Percentiles rank a stretch among this genome's conserved stretches.
Evolutionary conservation across 73 alveolate species (phyloP).

Genomic region (Blepharisma japonicum): DNA sequence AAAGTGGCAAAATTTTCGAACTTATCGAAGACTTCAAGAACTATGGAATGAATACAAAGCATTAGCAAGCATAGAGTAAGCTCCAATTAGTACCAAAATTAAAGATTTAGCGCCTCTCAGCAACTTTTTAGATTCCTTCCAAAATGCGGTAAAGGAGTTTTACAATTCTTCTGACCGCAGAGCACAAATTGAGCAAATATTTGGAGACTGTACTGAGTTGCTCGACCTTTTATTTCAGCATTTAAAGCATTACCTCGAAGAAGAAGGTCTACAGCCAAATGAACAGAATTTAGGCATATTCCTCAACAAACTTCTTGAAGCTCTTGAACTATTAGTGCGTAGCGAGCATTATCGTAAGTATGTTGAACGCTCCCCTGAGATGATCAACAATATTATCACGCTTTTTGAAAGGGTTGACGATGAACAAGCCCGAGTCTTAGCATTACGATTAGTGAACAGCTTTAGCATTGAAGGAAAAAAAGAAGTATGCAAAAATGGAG

Average conservation of each 20-base stretch:
- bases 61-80: not conserved
- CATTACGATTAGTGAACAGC: not conserved
- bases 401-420: not conserved
- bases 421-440: not conserved
- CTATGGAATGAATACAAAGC: constrained; percentile 16
- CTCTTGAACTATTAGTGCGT: constrained; percentile 1
- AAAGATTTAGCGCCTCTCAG: not conserved
- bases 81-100: not conserved
- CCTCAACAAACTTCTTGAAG: not conserved
- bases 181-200: constrained; percentile 4
- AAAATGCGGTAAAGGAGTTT: not conserved
- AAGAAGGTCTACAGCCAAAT: not conserved
- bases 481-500: constrained; percentile 21
- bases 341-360: not conserved
- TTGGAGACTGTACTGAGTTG: not conserved
- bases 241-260: constrained; percentile 9
- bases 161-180: not conserved
- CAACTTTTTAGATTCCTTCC: constrained; percentile 10
- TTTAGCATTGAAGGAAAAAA: not conserved
- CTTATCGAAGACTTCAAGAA: constrained; percentile 10
- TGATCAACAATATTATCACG: not conserved
- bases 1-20: constrained; percentile 23
- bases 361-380: not conserved
- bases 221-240: not conserved
- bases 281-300: not conserved